These are phyloP conservation scores for Colletotrichum camelliae DNA, from an alignment of 2,329 filamentous ascomycete genomes.

Conservation along the genomic window DNA sequence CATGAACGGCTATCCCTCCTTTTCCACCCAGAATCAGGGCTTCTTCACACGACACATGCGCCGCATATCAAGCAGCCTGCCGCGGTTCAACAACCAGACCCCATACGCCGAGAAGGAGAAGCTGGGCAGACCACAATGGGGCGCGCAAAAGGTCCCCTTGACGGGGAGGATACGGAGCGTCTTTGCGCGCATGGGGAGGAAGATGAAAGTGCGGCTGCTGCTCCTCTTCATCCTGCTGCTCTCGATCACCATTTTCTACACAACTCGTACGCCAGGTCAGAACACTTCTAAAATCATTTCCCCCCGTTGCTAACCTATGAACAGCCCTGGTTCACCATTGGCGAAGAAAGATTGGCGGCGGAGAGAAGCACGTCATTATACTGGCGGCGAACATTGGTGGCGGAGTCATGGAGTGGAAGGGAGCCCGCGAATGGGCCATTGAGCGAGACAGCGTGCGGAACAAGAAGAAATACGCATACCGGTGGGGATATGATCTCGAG, in stretches of 20 bases:
- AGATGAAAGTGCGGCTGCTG: conserved; percentile 67
- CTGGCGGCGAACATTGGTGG: conserved; percentile 93
- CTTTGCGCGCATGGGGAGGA: conserved; percentile 63
- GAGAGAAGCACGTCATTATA: conserved; percentile 91
- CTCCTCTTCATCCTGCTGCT: conserved; percentile 65
- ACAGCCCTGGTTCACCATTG: conserved; percentile 65
- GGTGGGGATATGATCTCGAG: conserved; percentile 95
- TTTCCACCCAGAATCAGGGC: conserved; percentile 80
- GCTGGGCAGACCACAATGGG: conserved; percentile 63
- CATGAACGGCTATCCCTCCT: conserved; percentile 77
- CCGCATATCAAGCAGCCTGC: conserved; percentile 79
- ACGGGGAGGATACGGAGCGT: conserved; percentile 52
- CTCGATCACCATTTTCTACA: conserved; percentile 70
- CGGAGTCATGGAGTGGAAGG: conserved; percentile 99
- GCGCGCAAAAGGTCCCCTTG: conserved; percentile 48
- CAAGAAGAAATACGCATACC: conserved; percentile 84
- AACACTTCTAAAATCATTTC: background rate
- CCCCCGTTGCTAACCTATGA: conserved; percentile 27
- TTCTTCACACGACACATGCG: conserved; percentile 89
- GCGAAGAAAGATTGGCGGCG: conserved; percentile 80
- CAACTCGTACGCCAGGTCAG: conserved; percentile 71
- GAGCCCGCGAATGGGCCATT: conserved; percentile 95
- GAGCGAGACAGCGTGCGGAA: conserved; percentile 96
- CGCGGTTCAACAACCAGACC: conserved; percentile 66
- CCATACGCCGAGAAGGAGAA: conserved; percentile 82